Percentiles rank a stretch among this genome's conserved stretches.
Evolutionary conservation across 352 stramenopile genomes (phyloP).

Genomic region (Nothophytophthora sp.): DNA sequence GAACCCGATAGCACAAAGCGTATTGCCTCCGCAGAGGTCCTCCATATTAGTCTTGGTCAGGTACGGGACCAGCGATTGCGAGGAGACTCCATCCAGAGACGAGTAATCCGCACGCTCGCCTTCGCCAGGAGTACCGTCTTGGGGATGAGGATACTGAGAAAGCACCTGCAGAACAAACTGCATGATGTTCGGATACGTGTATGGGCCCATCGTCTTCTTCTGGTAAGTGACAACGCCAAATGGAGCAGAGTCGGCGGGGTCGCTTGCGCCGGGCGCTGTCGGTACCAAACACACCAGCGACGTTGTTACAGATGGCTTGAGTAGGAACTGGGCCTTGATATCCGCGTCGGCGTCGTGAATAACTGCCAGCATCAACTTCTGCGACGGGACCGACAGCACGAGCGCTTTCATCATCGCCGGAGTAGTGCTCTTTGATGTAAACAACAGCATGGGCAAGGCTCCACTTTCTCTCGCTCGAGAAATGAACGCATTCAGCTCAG

Average conservation of each 20-base stretch:
- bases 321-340: slow-evolving; percentile 64
- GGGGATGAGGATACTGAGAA: slow-evolving; percentile 60
- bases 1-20: slow-evolving; percentile 80
- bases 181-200: slow-evolving; percentile 68
- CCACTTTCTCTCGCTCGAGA: slow-evolving; percentile 30
- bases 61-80: slow-evolving; percentile 42
- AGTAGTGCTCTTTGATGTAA: slow-evolving; percentile 55
- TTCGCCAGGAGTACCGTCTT: slow-evolving; percentile 18
- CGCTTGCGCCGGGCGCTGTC: slow-evolving; percentile 19
- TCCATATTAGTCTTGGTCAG: slow-evolving; percentile 54
- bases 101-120: slow-evolving; percentile 25
- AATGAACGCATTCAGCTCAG: slow-evolving; percentile 66
- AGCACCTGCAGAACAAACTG: slow-evolving; percentile 70
- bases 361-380: slow-evolving; percentile 54
- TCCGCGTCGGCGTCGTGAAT: slow-evolving; percentile 55
- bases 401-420: slow-evolving; percentile 64
- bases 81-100: slow-evolving; percentile 26
- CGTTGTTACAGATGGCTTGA: slow-evolving; percentile 33
- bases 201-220: slow-evolving; percentile 66
- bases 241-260: slow-evolving; percentile 30
- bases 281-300: slow-evolving; percentile 54
- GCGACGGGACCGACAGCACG: slow-evolving; percentile 54
- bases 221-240: slow-evolving; percentile 71
- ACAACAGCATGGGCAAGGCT: slow-evolving; percentile 58
- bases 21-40: slow-evolving; percentile 51